A percentile compares a stretch with the other conserved stretches of the same genome.
Conservation (phyloP, 1,284 basidiomycete species). For the Boletus sp. region DNA sequence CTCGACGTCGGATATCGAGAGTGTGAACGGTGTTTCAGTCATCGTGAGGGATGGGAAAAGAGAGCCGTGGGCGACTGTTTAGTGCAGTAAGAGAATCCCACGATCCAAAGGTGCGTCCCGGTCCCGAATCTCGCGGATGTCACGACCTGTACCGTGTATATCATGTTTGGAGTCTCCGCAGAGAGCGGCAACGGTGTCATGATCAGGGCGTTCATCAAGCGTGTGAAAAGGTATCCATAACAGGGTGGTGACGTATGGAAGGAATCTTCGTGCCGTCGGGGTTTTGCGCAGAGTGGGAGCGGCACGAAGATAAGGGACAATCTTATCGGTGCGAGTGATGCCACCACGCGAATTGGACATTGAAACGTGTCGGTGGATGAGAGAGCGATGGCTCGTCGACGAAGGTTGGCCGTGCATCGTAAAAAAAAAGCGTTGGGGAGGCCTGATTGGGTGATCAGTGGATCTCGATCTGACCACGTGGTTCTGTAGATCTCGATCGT, state of each 20-base stretch:
- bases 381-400: too few relatives aligned
- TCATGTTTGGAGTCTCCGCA: neutral
- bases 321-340: too few relatives aligned
- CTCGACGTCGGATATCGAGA: constrained; percentile 38
- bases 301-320: too few relatives aligned
- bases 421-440: neutral
- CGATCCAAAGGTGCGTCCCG: neutral
- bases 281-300: neutral
- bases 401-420: too few relatives aligned
- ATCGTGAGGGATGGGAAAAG: neutral
- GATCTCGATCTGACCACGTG: constrained; percentile 40
- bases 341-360: too few relatives aligned
- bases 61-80: too few relatives aligned
- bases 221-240: constrained; percentile 17
- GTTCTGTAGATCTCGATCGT: constrained; percentile 37
- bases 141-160: neutral
- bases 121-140: neutral
- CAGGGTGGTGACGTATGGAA: constrained; percentile 17
- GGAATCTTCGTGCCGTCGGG: neutral
- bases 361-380: too few relatives aligned
- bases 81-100: neutral
- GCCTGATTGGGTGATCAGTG: constrained; percentile 17
- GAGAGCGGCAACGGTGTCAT: constrained; percentile 9
- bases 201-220: neutral
- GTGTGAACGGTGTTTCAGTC: constrained; percentile 33